A percentile compares a stretch with the other conserved stretches of the same genome.
Conservation (phyloP, 2,329 filamentous ascomycete species). For the Talaromyces islandicus region DNA sequence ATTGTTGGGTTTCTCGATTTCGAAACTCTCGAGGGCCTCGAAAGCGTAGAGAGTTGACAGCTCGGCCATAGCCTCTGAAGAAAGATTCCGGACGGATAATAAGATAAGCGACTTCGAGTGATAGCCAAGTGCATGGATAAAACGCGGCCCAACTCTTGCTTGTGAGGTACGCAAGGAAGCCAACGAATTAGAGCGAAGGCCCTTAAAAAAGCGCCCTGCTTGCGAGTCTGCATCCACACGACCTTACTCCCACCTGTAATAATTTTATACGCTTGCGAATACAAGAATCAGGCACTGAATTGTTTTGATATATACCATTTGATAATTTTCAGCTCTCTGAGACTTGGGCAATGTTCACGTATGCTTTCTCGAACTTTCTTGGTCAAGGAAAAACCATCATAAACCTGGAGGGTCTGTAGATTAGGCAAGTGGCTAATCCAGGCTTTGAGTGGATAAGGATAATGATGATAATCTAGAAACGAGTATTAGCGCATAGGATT, state of each 20-base stretch:
- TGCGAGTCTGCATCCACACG: conserved; percentile 48
- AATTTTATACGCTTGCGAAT: conserved; percentile 18
- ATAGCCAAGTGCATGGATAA: conserved; percentile 48
- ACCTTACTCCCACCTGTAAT: conserved; percentile 22
- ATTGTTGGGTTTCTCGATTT: too few species aligned
- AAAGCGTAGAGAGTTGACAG: conserved; percentile 16
- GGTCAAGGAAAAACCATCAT: conserved; percentile 55
- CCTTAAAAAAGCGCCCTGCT: conserved; percentile 53
- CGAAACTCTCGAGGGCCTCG: conserved; percentile 42
- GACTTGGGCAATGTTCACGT: conserved; percentile 53
- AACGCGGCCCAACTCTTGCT: conserved; percentile 41
- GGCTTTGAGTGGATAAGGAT: conserved; percentile 46
- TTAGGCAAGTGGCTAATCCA: conserved; percentile 57
- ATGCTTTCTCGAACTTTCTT: conserved; percentile 51
- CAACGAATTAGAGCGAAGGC: conserved; percentile 54
- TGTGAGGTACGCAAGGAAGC: conserved; percentile 17
- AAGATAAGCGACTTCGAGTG: conserved; percentile 52
- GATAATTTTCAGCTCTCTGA: conserved; percentile 56
- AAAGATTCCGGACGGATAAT: conserved; percentile 46
- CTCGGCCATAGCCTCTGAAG: conserved; percentile 40
- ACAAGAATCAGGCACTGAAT: not conserved
- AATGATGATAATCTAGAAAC: conserved; percentile 41
- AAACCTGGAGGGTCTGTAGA: conserved; percentile 55
- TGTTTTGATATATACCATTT: conserved; percentile 35
- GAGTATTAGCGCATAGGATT: not conserved